These are phyloP conservation scores for Phytophthora macrochlamydospora DNA, from an alignment of 352 stramenopile species.

Conservation along the genomic window DNA sequence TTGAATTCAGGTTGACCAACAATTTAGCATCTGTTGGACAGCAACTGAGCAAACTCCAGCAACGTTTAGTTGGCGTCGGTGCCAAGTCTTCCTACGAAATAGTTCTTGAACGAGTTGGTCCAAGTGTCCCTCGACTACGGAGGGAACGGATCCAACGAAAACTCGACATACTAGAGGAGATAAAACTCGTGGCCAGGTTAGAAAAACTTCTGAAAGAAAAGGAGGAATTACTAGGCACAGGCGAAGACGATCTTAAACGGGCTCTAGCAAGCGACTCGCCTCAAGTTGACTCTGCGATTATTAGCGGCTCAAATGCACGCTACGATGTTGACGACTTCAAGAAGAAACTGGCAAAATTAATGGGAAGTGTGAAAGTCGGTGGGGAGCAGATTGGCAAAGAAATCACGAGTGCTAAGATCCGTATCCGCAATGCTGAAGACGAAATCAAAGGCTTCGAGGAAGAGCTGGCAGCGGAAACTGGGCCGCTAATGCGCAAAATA, in stretches of 20 bases:
- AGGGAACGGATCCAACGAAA: conserved; percentile 63
- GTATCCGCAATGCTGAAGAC: conserved; percentile 70
- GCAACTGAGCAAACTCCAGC: conserved; percentile 52
- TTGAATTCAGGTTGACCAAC: conserved; percentile 67
- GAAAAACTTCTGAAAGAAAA: conserved; percentile 66
- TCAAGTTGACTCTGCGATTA: conserved; percentile 71
- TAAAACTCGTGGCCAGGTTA: conserved; percentile 54
- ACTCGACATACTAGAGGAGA: conserved; percentile 62
- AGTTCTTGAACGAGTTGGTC: conserved; percentile 63
- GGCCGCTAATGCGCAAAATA: conserved; percentile 75
- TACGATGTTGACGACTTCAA: conserved; percentile 85
- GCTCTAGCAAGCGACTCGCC: conserved; percentile 65
- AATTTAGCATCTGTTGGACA: conserved; percentile 44
- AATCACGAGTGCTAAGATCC: conserved; percentile 65
- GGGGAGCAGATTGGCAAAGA: conserved; percentile 65
- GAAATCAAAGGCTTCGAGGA: conserved; percentile 71
- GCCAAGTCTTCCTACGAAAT: conserved; percentile 70
- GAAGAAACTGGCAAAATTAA: conserved; percentile 70
- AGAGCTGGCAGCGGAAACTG: conserved; percentile 71
- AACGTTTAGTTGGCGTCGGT: conserved; percentile 62
- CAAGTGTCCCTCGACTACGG: conserved; percentile 64
- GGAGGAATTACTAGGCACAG: conserved; percentile 53
- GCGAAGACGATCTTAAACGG: conserved; percentile 68
- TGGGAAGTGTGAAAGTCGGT: conserved; percentile 62
- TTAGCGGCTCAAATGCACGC: conserved; percentile 56